Base-by-base conservation (phyloP, 2,329 filamentous ascomycete species). In the Penicillium sp. region DNA sequence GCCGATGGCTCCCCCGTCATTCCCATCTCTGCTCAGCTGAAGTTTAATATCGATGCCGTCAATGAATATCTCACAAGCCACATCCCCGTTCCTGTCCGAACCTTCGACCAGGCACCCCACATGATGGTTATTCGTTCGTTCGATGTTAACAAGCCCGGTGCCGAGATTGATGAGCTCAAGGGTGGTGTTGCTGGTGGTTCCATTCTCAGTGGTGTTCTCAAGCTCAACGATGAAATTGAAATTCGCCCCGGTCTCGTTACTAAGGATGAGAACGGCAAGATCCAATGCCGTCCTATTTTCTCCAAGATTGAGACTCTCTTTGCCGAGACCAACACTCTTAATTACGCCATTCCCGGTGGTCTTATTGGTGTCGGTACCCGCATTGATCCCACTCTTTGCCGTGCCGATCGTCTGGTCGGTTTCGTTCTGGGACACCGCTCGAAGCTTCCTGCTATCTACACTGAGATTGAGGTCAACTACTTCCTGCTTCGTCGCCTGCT, bases 81-180 rank as follows among this genome's bases (percentile, higher is more conserved):
- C 69, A 97, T 99, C 67, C 94, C 94, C 23, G 88, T 97, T 9
- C 94, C 94, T 14, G 79, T 89, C 56, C 86, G 94, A 76, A 92
- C 97, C 76, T 97, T 99, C 81, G 87, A 87, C 65, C 86, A 89
- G 67, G 90, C 93, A 63, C 94, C 94, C 39, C 92, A 96, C 79
- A 97, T 99, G 91, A 99, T 99, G 70, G 88, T 99, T 72, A 99
- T 99, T 75, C 91, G 94, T 76, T 97, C 93, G 2, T 99, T 99
- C 76, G 94, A 99, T 72, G 95, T 99, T 71, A 99, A 99, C 87
- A 99, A 99, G 85, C 94, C 94, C 37, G 94, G 94, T 84, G 92
- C 94, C 37, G 94, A 97, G 78, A 97, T 99, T 63, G 93, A 97
- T 57, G 94, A 99, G 67, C 83, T 99, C 60, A 97, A 97, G 85